These are phyloP conservation scores for Penicillium sp. DNA, from an alignment of 2,329 filamentous ascomycete species.

Conservation along the genomic window DNA sequence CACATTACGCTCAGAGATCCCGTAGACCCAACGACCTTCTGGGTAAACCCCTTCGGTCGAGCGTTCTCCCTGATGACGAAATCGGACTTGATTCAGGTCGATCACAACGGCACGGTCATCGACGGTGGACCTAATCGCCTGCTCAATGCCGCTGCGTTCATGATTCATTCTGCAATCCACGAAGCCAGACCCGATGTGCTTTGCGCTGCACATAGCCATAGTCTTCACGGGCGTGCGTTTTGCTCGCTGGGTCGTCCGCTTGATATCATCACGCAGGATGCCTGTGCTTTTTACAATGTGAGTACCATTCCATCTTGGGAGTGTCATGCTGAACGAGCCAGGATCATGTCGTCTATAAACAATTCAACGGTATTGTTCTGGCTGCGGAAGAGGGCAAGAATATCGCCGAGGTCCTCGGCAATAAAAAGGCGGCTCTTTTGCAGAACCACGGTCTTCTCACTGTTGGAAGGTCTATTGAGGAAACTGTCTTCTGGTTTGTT, in stretches of 20 bases:
- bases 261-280: slow-evolving; percentile 45
- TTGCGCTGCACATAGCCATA: slow-evolving; percentile 54
- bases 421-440: slow-evolving; percentile 49
- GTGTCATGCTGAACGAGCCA: slow-evolving; percentile 10
- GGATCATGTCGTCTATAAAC: slow-evolving; percentile 50
- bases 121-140: slow-evolving; percentile 52
- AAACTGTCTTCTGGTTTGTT: slow-evolving; percentile 52
- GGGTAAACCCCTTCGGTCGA: slow-evolving; percentile 63
- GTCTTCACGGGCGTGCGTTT: slow-evolving; percentile 47
- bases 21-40: slow-evolving; percentile 56
- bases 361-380: slow-evolving; percentile 52
- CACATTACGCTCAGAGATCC: slow-evolving; percentile 61
- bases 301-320: slow-evolving; percentile 1
- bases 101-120: slow-evolving; percentile 57
- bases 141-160: slow-evolving; percentile 48
- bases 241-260: slow-evolving; percentile 40
- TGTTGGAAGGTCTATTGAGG: slow-evolving; percentile 48
- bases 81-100: slow-evolving; percentile 63
- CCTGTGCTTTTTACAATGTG: slow-evolving; percentile 44
- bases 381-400: slow-evolving; percentile 51
- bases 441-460: slow-evolving; percentile 53
- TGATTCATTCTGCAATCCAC: slow-evolving; percentile 53
- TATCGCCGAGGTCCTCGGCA: slow-evolving; percentile 47
- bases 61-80: slow-evolving; percentile 59
- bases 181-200: slow-evolving; percentile 51